These are phyloP conservation scores for Hemileccinum rubropunctum DNA, from an alignment of 768 basidiomycete genomes.

Conservation along the genomic window DNA sequence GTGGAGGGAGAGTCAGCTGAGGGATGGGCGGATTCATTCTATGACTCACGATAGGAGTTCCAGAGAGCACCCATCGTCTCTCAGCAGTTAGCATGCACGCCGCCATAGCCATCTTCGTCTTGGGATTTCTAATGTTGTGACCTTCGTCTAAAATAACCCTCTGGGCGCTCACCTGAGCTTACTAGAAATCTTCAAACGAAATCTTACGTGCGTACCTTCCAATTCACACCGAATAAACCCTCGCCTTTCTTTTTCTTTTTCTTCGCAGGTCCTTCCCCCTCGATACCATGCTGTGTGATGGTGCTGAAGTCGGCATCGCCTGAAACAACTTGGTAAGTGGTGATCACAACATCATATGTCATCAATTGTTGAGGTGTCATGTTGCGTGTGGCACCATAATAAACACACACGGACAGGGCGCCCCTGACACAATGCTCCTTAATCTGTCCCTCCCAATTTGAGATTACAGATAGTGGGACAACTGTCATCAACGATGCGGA, in stretches of 20 bases:
- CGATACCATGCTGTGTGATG: conserved; percentile 6
- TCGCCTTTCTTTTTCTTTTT: conserved; percentile 61
- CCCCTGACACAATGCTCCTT: conserved; percentile 63
- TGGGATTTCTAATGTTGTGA: conserved; percentile 82
- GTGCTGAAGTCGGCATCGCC: conserved; percentile 44
- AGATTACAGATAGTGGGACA: conserved; percentile 77
- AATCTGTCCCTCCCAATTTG: conserved; percentile 88
- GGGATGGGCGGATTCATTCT: neutral
- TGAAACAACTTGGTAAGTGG: conserved; percentile 75
- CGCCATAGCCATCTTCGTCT: conserved; percentile 78
- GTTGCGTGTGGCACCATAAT: conserved; percentile 69
- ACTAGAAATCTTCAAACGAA: neutral
- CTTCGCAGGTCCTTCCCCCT: conserved; percentile 31
- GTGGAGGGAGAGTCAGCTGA: neutral
- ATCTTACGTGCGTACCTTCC: conserved; percentile 59
- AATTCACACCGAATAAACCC: conserved; percentile 64
- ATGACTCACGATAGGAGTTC: conserved; percentile 82
- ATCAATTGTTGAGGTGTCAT: conserved; percentile 58
- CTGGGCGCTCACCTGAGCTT: conserved; percentile 31
- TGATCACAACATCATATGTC: conserved; percentile 75
- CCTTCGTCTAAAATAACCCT: conserved; percentile 88
- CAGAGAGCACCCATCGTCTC: conserved; percentile 76
- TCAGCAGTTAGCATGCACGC: conserved; percentile 62
- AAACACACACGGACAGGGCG: conserved; percentile 53
- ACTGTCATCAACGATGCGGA: conserved; percentile 41